Evolutionary conservation across 2,329 filamentous ascomycete species (phyloP), one percentile per base, ranked within the genome.

Genomic region (Plectosphaerella sp.): DNA sequence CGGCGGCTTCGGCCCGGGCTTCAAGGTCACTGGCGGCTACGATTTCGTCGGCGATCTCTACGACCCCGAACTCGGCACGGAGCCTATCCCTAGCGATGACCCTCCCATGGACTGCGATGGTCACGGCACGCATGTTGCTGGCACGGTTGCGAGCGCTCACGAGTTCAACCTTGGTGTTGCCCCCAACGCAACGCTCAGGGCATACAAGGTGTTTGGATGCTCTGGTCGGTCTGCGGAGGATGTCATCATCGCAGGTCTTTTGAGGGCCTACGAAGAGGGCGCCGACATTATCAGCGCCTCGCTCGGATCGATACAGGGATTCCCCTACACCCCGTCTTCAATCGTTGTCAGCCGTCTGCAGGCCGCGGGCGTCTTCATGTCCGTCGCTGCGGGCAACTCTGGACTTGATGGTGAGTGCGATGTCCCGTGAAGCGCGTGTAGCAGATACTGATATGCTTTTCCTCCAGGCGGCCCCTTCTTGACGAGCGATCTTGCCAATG

Each of bases 1-100:
- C n/a, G 73, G 74, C 7, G 72, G 75, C 39, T 77, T 76, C 57
- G 76, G 76, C 2, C 57, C 62, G 12, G 74, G 72, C 1, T 77
- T 67, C 57, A 67, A 76, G 20, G 69, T 79, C 9, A 64, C 66
- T 5, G 65, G 65, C 47, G 75, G 76, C 2, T 67, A 66, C 45
- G 75, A 77, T 47, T 63, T 77, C 49, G 67, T 73, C 4, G 73
- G 73, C 9, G 71, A 76, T 52, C 41, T 37, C 9, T 62, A 54
- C 49, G 61, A 58, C 12, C 63, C 60, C 15, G 49, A 53, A 12
- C 60, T 62, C 20, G 50, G 45, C 0, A 16, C 41, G 2, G 67
- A 67, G n/a, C 55, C 62, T 1, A 2, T 6, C 2, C 69, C 69
- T 1, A 69, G 71, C 42, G 56, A 60, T 18, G 64, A 69, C 33